Base-by-base conservation (phyloP, 1,284 basidiomycete species). In the Fomitopsis pinicola region DNA sequence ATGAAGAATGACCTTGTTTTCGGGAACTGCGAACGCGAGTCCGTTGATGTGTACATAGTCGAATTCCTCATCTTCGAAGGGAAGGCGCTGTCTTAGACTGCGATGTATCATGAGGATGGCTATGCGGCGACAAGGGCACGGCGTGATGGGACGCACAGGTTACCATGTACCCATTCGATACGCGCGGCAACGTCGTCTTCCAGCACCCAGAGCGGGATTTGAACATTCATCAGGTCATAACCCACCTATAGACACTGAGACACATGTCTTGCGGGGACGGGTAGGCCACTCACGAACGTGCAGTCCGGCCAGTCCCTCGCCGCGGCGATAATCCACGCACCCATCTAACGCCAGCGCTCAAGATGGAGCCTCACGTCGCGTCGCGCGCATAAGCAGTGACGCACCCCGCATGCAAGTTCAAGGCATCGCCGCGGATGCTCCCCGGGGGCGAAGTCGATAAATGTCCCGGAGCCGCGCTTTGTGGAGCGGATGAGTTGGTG, bases 41-140 rank as follows among this genome's bases (percentile, higher is more conserved):
- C 77, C 76, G 58, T 82, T 77, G 54, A 90, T 81, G 68, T 87
- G 88, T n/a, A 91, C 84, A 72, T 87, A 83, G 69, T 91, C 89
- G 63, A 91, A 91, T 66, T 88, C 83, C 62, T 91, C 87, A 61
- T 91, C 89, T 17, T 89, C 87, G 67, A 91, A 91, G 1, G 89
- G 89, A 14, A 91, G 77, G 66, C 80, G 86, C 9, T 83, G 88
- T 44, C 88, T 87, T 65, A 91, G 72, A 72, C 89, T 91, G 64
- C 22, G 57, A n/a, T 53, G 28, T 28, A 42, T 38, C 61, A 48
- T 45, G 26, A 55, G 50, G 61, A 61, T 36, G 35, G 35, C 42
- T 58, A 57, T 42, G 54, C 44, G 44, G 44, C 28, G 53, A 50
- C 61, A 62, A 62, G 9, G 26, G 15, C 7, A 9, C 14, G 38